Evolutionary conservation across 2,329 filamentous ascomycete genomes (phyloP).

Genomic region (Neofusicoccum umdonicola): DNA sequence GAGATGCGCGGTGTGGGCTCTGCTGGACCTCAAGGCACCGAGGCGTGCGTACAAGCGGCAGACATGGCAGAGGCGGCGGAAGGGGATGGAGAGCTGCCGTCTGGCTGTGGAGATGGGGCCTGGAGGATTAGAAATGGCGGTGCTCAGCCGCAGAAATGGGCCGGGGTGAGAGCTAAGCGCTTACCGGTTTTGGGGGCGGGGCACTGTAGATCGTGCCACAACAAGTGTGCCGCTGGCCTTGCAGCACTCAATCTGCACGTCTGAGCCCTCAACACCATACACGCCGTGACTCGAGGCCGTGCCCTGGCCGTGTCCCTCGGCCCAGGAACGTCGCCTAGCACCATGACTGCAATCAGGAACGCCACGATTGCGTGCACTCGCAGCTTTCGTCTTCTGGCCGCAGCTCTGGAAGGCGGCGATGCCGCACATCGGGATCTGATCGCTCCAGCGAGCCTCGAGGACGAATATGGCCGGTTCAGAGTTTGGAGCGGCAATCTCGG

Average conservation of each 20-base stretch:
- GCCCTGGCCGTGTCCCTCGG: neutral
- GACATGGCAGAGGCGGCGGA: no score
- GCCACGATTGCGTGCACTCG: slow-evolving; percentile 30
- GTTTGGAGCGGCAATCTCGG: slow-evolving; percentile 38
- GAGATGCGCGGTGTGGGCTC: neutral
- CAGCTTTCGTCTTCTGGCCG: slow-evolving; percentile 28
- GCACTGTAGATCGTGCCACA: neutral
- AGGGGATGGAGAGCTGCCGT: neutral
- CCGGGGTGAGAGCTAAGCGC: neutral
- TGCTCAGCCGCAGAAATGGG: neutral
- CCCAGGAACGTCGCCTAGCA: no score
- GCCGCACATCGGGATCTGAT: slow-evolving; percentile 20
- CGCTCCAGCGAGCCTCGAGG: slow-evolving; percentile 31
- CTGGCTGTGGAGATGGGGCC: no score
- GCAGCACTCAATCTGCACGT: neutral
- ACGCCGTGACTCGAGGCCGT: no score
- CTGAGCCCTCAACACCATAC: neutral
- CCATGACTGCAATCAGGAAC: slow-evolving; percentile 28
- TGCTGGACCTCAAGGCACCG: neutral
- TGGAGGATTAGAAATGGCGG: neutral
- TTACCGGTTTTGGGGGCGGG: neutral
- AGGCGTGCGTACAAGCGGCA: neutral
- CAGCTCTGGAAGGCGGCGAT: slow-evolving; percentile 23
- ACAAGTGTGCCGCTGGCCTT: neutral
- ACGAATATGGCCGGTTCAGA: slow-evolving; percentile 37